A percentile compares a stretch with the other conserved stretches of the same genome.
These are phyloP conservation scores for Fusarium newnesense DNA, from an alignment of 2,329 filamentous ascomycete genomes.

Conservation along the genomic window DNA sequence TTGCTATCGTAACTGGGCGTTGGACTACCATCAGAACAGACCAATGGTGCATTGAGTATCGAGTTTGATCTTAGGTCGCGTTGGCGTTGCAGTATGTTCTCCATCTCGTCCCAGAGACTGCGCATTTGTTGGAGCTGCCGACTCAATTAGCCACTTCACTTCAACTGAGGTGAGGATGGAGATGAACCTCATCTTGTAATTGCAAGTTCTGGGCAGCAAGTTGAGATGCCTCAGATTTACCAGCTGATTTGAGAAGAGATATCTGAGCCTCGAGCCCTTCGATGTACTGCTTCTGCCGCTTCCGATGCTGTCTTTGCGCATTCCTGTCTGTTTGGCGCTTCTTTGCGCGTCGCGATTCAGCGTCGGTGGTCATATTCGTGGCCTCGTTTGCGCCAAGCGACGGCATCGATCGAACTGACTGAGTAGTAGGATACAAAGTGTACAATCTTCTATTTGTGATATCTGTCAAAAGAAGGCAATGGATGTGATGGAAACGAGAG, in stretches of 20 bases:
- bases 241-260: background rate
- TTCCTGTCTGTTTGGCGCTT: slow-evolving; percentile 12
- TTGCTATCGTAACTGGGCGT: background rate
- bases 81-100: slow-evolving; percentile 3
- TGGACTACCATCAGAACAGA: background rate
- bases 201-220: slow-evolving; percentile 2
- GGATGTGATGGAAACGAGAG: background rate
- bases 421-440: rapidly evolving
- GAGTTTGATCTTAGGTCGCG: background rate
- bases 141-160: background rate
- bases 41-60: background rate
- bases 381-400: background rate
- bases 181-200: slow-evolving; percentile 2
- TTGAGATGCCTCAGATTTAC: background rate
- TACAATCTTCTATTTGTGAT: rapidly evolving
- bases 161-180: no score
- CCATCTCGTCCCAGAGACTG: slow-evolving; percentile 12
- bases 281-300: slow-evolving; percentile 15
- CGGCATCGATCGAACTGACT: rapidly evolving
- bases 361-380: background rate
- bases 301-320: slow-evolving; percentile 13
- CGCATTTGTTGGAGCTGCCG: background rate
- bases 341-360: slow-evolving; percentile 1
- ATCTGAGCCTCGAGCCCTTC: slow-evolving; percentile 10
- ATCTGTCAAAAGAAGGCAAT: background rate